phyloP scores from a whole-genome alignment of 2,329 filamentous ascomycete genomes.

The Neonectria punicea region DNA sequence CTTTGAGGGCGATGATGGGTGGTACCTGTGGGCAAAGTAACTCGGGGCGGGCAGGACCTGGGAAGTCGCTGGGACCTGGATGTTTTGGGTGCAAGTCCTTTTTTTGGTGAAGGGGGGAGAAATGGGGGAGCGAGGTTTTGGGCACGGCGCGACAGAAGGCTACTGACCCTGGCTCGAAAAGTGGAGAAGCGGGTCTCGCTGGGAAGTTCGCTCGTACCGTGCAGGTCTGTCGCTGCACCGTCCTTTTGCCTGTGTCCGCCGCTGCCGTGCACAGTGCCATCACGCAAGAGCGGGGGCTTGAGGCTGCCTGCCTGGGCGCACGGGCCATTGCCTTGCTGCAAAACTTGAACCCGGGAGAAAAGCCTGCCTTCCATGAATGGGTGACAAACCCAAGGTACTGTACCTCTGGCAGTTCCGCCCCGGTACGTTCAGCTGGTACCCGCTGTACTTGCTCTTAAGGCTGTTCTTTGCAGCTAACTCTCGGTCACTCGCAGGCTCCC shows the following conservation, averaged over 20 bases:
- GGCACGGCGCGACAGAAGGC: conserved; percentile 43
- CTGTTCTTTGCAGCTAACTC: conserved; percentile 1
- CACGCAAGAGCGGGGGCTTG: conserved; percentile 36
- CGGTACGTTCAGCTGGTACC: conserved; percentile 35
- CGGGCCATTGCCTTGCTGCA: conserved; percentile 7
- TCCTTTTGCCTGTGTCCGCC: too few species aligned
- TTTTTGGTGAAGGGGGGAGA: conserved; percentile 48
- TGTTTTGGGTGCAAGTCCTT: conserved; percentile 52
- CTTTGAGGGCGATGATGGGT: conserved; percentile 42
- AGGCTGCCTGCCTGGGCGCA: conserved; percentile 13
- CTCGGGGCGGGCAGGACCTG: conserved; percentile 46
- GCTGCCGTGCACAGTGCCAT: not conserved
- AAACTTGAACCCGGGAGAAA: not conserved
- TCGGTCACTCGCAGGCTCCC: conserved; percentile 4
- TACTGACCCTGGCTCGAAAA: conserved; percentile 33
- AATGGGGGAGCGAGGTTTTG: conserved; percentile 44
- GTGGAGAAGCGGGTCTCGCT: conserved; percentile 20
- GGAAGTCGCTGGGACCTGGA: conserved; percentile 47
- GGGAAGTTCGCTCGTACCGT: not conserved
- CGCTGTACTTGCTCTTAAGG: conserved; percentile 19
- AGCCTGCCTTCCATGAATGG: not conserved
- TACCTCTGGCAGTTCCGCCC: not conserved
- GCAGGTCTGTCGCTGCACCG: not conserved
- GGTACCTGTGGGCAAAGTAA: conserved; percentile 57
- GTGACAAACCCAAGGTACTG: conserved; percentile 14